These are phyloP conservation scores for Talaromyces sp. DNA, from an alignment of 2,329 filamentous ascomycete species.

Conservation along the genomic window DNA sequence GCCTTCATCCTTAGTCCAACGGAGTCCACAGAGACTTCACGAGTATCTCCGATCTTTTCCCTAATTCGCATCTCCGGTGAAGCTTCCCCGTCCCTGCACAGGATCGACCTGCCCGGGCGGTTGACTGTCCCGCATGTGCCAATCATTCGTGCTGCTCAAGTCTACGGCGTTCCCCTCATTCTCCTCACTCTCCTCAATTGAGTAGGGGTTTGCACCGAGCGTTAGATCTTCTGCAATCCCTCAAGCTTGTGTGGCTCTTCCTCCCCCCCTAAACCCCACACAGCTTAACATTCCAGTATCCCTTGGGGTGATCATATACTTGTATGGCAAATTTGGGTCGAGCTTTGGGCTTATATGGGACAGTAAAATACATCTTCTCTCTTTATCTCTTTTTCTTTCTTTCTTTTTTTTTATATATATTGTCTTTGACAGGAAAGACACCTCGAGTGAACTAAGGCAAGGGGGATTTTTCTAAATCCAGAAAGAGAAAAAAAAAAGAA, in stretches of 20 bases:
- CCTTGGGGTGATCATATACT: background rate
- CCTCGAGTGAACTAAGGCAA: no score
- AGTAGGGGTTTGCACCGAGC: background rate
- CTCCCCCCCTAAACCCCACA: background rate
- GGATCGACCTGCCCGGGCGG: conserved; percentile 9
- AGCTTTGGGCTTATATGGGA: no score
- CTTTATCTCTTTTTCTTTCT: background rate
- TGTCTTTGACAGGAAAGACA: no score
- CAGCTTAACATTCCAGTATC: background rate
- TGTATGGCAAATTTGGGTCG: no score
- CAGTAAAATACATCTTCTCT: no score
- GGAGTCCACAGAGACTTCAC: no score
- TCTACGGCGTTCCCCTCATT: conserved; percentile 1
- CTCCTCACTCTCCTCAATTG: no score
- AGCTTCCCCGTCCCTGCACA: conserved; percentile 12
- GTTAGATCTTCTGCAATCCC: background rate
- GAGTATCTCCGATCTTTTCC: conserved; percentile 25
- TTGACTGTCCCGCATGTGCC: background rate
- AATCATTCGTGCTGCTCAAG: background rate
- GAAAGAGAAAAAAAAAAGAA: background rate
- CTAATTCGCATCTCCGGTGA: conserved; percentile 30
- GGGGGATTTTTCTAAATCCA: background rate
- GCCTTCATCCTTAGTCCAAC: no score
- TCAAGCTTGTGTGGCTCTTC: background rate
- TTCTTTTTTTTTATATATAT: background rate